A percentile compares a stretch with the other conserved stretches of the same genome.
Evolutionary conservation across 2,329 filamentous ascomycete genomes (phyloP).

Genomic region (Colletotrichum sp.): DNA sequence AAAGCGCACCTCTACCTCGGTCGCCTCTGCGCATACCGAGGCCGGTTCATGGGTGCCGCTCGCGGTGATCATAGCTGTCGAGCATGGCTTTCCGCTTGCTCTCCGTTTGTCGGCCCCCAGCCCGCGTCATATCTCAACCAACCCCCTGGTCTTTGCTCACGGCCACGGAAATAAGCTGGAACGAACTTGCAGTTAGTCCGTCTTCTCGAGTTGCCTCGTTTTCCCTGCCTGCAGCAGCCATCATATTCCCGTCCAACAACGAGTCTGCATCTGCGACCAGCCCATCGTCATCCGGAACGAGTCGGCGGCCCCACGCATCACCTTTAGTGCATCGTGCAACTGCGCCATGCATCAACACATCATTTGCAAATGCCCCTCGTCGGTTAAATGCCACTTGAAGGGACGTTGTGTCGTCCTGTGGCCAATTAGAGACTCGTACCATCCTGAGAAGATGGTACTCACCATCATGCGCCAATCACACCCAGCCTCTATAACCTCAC

Average conservation of each 20-base stretch:
- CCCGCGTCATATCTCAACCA: background rate
- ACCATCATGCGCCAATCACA: too few species aligned
- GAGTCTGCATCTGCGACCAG: background rate
- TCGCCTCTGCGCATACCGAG: background rate
- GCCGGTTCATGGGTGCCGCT: background rate
- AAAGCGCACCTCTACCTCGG: background rate
- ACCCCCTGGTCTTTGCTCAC: background rate
- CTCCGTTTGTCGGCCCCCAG: background rate
- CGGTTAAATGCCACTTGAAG: too few species aligned
- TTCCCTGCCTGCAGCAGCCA: background rate
- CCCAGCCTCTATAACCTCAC: background rate
- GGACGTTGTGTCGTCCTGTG: too few species aligned
- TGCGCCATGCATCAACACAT: background rate
- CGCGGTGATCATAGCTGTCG: background rate
- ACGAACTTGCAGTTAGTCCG: background rate
- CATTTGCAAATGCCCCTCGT: too few species aligned
- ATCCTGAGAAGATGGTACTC: too few species aligned
- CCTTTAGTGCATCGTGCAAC: background rate
- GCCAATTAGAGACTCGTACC: too few species aligned
- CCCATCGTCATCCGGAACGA: background rate
- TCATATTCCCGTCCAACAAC: background rate
- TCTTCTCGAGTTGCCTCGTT: background rate
- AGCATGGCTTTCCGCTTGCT: background rate
- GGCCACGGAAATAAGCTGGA: background rate
- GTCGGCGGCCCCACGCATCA: background rate